Conservation (phyloP, 2,329 filamentous ascomycete species). For the Colletotrichum trifolii region DNA sequence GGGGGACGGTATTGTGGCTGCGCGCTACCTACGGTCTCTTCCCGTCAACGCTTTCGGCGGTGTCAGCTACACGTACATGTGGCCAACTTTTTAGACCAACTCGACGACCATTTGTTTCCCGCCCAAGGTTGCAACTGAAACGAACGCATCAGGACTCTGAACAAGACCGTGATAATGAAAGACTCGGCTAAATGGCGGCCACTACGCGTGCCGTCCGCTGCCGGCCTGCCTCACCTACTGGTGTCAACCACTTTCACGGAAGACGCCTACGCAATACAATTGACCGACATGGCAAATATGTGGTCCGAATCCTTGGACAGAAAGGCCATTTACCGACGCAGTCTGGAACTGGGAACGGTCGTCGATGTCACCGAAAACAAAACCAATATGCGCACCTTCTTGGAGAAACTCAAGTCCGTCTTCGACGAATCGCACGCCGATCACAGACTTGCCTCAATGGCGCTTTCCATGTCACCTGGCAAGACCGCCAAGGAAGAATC, state of each 20-base stretch:
- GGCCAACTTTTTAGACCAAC: too few relatives aligned
- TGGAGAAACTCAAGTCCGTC: slow-evolving; percentile 69
- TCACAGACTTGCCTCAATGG: slow-evolving; percentile 58
- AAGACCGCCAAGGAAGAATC: slow-evolving; percentile 52
- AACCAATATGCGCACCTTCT: slow-evolving; percentile 74
- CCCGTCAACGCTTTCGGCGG: too few relatives aligned
- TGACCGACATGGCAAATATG: slow-evolving; percentile 80
- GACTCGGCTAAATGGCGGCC: slow-evolving; percentile 57
- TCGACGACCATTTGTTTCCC: too few relatives aligned
- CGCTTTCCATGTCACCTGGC: slow-evolving; percentile 49
- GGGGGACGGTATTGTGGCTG: too few relatives aligned
- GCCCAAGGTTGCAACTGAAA: too few relatives aligned
- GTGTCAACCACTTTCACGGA: slow-evolving; percentile 67
- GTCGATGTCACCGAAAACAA: slow-evolving; percentile 79
- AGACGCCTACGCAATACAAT: slow-evolving; percentile 70
- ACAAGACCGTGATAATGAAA: slow-evolving; percentile 42
- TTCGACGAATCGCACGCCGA: slow-evolving; percentile 59
- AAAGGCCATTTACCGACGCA: slow-evolving; percentile 71
- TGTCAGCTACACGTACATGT: too few relatives aligned
- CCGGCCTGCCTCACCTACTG: slow-evolving; percentile 68
- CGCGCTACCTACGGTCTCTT: too few relatives aligned
- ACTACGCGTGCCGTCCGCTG: slow-evolving; percentile 53
- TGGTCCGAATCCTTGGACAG: slow-evolving; percentile 76
- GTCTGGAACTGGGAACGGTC: slow-evolving; percentile 70
- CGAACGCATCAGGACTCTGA: background rate